phyloP scores from a whole-genome alignment of 345 rosid species.

The Eucalyptus shirleyi region DNA sequence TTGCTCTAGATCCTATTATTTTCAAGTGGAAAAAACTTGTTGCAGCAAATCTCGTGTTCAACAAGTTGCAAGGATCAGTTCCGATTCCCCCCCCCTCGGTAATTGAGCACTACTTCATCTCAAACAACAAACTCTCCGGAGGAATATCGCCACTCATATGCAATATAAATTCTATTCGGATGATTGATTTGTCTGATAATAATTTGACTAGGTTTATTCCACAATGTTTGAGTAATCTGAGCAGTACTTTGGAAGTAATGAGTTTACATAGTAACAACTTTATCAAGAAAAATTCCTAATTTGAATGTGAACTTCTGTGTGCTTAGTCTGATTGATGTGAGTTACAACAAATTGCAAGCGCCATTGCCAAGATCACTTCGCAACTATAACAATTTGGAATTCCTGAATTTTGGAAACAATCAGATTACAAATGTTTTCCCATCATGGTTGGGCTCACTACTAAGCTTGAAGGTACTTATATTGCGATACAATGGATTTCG shows the following conservation, averaged over 20 bases:
- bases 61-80: neutral
- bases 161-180: neutral
- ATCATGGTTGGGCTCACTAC: neutral
- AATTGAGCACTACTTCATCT: neutral
- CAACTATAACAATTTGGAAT: neutral
- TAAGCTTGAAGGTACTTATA: neutral
- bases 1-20: neutral
- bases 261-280: neutral
- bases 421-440: neutral
- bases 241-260: neutral
- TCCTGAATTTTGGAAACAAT: neutral
- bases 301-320: neutral
- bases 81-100: neutral
- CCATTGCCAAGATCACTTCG: neutral
- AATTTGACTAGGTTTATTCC: slow-evolving; percentile 7
- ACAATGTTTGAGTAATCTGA: slow-evolving; percentile 3
- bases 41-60: neutral
- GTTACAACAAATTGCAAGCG: neutral
- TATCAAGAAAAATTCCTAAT: neutral
- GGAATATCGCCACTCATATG: neutral
- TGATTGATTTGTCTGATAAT: slow-evolving; percentile 3
- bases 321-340: neutral
- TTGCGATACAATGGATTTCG: neutral
- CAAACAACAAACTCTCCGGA: neutral
- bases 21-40: neutral